Evolutionary conservation across 2,329 filamentous ascomycete species (phyloP), one percentile per base, ranked within the genome.

Genomic region (Coniella vitis): DNA sequence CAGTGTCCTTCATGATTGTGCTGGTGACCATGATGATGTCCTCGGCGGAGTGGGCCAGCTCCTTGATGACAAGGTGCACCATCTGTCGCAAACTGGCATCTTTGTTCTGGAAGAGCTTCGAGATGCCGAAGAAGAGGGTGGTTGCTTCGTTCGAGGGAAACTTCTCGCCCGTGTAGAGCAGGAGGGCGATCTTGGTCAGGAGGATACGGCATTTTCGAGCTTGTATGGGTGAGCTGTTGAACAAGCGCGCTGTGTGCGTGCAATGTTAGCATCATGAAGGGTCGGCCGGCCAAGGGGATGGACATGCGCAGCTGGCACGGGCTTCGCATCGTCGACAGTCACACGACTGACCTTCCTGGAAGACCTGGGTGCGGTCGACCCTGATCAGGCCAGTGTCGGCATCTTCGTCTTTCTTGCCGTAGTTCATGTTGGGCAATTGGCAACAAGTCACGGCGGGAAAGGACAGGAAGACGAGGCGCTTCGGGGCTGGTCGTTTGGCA

Each of bases 11-110:
- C 93, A 97, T 98, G 60, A 98, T 96, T 59, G 91, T 96, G 70
- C 89, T 95, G 16, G 93, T 98, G 54, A 96, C 93, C 93, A 98
- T 97, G 67, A 98, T 98, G 56, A 96, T 94, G 76, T 98, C 93
- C 73, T 97, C 90, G 51, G 93, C 93, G 20, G 90, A 95, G 68
- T 84, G 83, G 58, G 91, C 89, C 62, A 98, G 78, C 78, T 98
- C 93, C 81, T 97, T 98, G 74, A 97, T 88, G 65, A 96, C 84
- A 58, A 97, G 78, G 73, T 97, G 95, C 45, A 98, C 91, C 90
- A 97, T 96, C 76, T 98, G 93, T 63, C 93, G 89, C 65, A 98
- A 78, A 61, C 89, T 91, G 62, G 90, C 87, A 84, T 98, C 93
- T 71, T 96, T 97, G 73, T 97, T 97, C 76, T 97, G 91, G 79